phyloP scores from a whole-genome alignment of 2,329 filamentous ascomycete species.

The Aplosporella prunicola region DNA sequence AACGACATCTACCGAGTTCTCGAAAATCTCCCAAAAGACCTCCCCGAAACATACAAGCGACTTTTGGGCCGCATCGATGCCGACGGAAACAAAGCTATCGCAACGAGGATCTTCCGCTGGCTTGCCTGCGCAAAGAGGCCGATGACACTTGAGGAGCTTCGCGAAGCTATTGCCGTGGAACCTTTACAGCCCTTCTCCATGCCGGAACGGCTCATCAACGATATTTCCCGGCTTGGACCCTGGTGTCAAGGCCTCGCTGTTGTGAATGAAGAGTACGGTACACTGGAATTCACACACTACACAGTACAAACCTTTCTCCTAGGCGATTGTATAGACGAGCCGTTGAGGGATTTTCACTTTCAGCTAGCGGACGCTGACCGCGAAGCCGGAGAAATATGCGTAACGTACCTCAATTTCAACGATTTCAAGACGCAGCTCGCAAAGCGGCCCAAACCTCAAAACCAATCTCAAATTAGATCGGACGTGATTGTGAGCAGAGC shows the following conservation, averaged over 20 bases:
- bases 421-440: not conserved
- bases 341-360: not conserved
- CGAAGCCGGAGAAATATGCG: not conserved
- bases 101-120: not conserved
- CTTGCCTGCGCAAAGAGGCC: constrained; percentile 19
- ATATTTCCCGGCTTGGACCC: constrained; percentile 18
- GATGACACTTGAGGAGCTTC: constrained; percentile 28
- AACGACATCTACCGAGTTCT: not conserved
- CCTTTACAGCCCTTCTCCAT: constrained; percentile 20
- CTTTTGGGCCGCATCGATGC: not conserved
- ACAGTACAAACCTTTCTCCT: not conserved
- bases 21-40: not conserved
- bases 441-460: not conserved
- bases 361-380: not conserved
- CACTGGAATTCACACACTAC: not conserved
- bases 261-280: constrained; percentile 21
- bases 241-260: constrained; percentile 29
- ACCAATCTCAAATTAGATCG: too few relatives aligned
- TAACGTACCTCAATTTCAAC: constrained; percentile 1
- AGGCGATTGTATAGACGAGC: fast-evolving
- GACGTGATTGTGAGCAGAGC: too few relatives aligned
- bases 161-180: constrained; percentile 29
- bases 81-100: not conserved
- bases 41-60: not conserved
- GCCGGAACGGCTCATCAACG: constrained; percentile 18